Conservation (phyloP, 192 early-diverging fungal genomes). For the Backusella morwellensis region DNA sequence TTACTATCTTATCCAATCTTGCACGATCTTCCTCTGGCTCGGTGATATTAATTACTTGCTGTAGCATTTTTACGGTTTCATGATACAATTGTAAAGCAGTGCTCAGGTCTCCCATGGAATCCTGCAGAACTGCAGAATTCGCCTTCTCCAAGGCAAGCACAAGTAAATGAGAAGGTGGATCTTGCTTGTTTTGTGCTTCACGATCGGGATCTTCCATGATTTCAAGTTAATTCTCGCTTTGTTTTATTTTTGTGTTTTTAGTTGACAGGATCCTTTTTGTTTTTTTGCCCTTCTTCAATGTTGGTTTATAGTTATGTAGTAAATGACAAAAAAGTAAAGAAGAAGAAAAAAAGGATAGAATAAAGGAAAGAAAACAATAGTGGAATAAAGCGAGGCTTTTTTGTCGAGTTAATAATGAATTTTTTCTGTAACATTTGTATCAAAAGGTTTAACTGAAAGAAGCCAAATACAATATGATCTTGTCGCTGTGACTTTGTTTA, state of each 20-base stretch:
- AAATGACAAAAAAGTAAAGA: background rate
- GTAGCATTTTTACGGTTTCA: background rate
- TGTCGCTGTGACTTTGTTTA: background rate
- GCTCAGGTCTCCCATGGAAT: background rate
- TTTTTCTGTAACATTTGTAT: background rate
- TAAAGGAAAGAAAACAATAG: background rate
- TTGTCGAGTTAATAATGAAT: background rate
- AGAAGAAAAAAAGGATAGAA: background rate
- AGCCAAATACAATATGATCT: slow-evolving; percentile 4
- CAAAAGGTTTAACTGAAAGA: background rate
- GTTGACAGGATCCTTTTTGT: background rate
- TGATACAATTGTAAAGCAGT: background rate
- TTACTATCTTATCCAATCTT: slow-evolving; percentile 4
- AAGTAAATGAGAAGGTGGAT: background rate
- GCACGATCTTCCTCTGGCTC: background rate
- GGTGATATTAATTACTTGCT: background rate
- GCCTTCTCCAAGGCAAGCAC: background rate
- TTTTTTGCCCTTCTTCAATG: background rate
- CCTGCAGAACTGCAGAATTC: background rate
- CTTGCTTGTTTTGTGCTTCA: background rate
- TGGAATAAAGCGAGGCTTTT: background rate
- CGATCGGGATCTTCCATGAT: background rate
- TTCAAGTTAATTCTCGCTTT: background rate
- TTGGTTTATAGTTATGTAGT: background rate
- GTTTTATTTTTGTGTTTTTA: background rate